Evolutionary conservation across 495 filamentous ascomycete species (phyloP).

Genomic region (Hypoxylon trugodes): DNA sequence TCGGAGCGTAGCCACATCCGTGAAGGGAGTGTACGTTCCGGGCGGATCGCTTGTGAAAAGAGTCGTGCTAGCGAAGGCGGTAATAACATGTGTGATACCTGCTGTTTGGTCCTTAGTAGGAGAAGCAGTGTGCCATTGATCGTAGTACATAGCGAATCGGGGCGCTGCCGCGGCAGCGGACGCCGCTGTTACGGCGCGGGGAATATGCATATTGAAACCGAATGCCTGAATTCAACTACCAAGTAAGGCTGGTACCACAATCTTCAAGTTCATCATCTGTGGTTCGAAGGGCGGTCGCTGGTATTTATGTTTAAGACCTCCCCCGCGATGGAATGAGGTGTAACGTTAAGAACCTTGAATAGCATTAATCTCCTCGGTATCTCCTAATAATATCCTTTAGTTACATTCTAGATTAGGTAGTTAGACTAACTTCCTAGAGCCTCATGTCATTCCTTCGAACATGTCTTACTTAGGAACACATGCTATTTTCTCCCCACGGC

Average conservation of each 20-base stretch:
- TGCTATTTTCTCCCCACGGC: conserved; percentile 6
- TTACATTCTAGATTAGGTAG: conserved; percentile 28
- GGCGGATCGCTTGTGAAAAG: conserved; percentile 59
- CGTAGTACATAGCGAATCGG: conserved; percentile 44
- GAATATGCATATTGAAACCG: conserved; percentile 35
- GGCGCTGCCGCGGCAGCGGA: conserved; percentile 24
- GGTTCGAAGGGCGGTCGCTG: neutral
- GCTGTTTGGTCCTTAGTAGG: conserved; percentile 43
- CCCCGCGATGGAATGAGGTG: conserved; percentile 32
- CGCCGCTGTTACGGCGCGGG: conserved; percentile 23
- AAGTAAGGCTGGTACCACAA: neutral
- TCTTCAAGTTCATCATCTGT: neutral
- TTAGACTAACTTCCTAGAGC: conserved; percentile 19
- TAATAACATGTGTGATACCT: conserved; percentile 64
- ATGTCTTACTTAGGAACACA: conserved; percentile 26
- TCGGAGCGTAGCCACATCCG: conserved; percentile 56
- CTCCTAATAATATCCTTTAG: conserved; percentile 20
- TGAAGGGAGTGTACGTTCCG: conserved; percentile 59
- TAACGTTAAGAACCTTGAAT: conserved; percentile 39
- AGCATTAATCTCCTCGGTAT: neutral
- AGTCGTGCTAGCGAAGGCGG: conserved; percentile 64
- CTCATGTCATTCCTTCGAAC: conserved; percentile 22
- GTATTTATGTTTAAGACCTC: conserved; percentile 29
- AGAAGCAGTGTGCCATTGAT: conserved; percentile 46
- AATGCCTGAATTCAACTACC: conserved; percentile 1